Evolutionary conservation across 2,329 filamentous ascomycete species (phyloP).

Genomic region (Aspergillus floridensis): DNA sequence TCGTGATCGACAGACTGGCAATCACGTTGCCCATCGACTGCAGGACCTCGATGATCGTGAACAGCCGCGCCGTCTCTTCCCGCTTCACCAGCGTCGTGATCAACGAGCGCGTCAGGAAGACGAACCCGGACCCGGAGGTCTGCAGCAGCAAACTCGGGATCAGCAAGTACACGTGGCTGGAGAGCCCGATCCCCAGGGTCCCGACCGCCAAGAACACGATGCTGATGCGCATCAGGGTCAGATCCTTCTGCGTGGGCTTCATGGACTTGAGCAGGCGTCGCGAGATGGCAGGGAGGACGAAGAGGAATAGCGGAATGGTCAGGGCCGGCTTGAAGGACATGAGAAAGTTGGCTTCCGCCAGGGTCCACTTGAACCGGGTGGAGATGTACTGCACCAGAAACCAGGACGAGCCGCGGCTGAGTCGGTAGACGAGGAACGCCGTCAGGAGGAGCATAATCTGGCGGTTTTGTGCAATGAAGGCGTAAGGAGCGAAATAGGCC

Average conservation of each 20-base stretch:
- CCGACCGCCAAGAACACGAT: slow-evolving; percentile 45
- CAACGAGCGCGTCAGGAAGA: slow-evolving; percentile 47
- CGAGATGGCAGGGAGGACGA: slow-evolving; percentile 45
- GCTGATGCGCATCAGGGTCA: slow-evolving; percentile 47
- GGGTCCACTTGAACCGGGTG: slow-evolving; percentile 50
- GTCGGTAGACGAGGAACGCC: slow-evolving; percentile 49
- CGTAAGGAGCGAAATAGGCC: slow-evolving; percentile 37
- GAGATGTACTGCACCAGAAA: slow-evolving; percentile 54
- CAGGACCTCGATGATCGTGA: slow-evolving; percentile 50
- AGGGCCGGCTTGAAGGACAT: slow-evolving; percentile 49
- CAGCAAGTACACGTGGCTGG: slow-evolving; percentile 43
- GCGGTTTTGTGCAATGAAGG: slow-evolving; percentile 41
- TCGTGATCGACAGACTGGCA: slow-evolving; percentile 47
- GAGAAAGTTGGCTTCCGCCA: slow-evolving; percentile 45
- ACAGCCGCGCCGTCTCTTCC: slow-evolving; percentile 49
- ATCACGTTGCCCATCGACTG: slow-evolving; percentile 49
- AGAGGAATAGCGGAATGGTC: slow-evolving; percentile 48
- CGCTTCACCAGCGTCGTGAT: slow-evolving; percentile 50
- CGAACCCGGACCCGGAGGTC: slow-evolving; percentile 50
- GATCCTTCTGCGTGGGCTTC: slow-evolving; percentile 43
- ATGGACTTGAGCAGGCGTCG: slow-evolving; percentile 37
- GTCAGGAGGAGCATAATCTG: slow-evolving; percentile 45
- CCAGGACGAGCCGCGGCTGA: slow-evolving; percentile 48
- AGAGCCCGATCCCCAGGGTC: slow-evolving; percentile 48
- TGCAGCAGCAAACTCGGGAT: slow-evolving; percentile 48